A percentile compares a stretch with the other conserved stretches of the same genome.
Evolutionary conservation across 2,329 filamentous ascomycete species (phyloP).

Genomic region (Harringtonia aguacate): DNA sequence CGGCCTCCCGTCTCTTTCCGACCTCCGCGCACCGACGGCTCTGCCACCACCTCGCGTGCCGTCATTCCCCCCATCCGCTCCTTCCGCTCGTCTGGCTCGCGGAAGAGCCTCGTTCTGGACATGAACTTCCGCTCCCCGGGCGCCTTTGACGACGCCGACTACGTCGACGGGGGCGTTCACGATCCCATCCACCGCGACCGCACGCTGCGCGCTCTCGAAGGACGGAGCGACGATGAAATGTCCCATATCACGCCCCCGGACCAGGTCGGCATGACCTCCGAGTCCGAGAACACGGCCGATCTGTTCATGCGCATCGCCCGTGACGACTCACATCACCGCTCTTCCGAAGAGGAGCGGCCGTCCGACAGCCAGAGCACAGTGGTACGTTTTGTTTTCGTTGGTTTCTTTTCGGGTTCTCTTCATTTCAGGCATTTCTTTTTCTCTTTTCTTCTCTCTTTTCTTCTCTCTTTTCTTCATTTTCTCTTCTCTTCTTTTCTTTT

Average conservation of each 20-base stretch:
- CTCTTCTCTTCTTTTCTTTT: neutral
- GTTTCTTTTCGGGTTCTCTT: no score
- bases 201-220: constrained; percentile 41
- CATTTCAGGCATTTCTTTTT: neutral
- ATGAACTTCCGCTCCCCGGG: constrained; percentile 35
- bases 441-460: neutral
- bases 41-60: constrained; percentile 16
- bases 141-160: constrained; percentile 33
- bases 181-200: constrained; percentile 36
- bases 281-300: constrained; percentile 45
- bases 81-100: constrained; percentile 46
- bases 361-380: constrained; percentile 28
- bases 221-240: constrained; percentile 25
- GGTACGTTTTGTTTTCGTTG: constrained; percentile 27
- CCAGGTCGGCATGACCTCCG: constrained; percentile 24
- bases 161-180: constrained; percentile 11
- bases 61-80: constrained; percentile 42
- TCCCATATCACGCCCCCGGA: constrained; percentile 29
- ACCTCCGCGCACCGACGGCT: constrained; percentile 22
- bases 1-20: constrained; percentile 42
- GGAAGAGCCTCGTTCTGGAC: constrained; percentile 42
- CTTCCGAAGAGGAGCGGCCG: constrained; percentile 21
- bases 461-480: neutral
- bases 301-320: constrained; percentile 48
- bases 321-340: constrained; percentile 34